phyloP scores from a whole-genome alignment of 176 grass and related monocot species.

The Hordeum vulgare region MorexV3_pseudomolecules_assembly NC_058523.1:59634971-59635470 shows the following conservation, averaged over 20 bases:
- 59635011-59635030: no score
- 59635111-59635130: neutral
- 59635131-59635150: neutral
- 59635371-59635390: neutral
- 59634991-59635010: no score
- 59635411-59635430: no score
- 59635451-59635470: neutral
- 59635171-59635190: constrained; percentile 75
- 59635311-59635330: neutral
- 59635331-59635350: neutral
- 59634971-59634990: no score
- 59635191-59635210: constrained; percentile 74
- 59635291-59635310: neutral
- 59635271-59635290: constrained; percentile 99
- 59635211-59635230: constrained; percentile 91
- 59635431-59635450: constrained; percentile 17
- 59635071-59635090: no score
- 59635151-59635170: neutral
- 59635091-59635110: neutral
- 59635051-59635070: no score
- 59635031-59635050: no score
- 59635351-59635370: neutral
- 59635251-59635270: constrained; percentile 83
- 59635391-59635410: constrained; percentile 17
- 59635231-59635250: no score